Percentiles rank a stretch among this genome's conserved stretches.
phyloP scores from a whole-genome alignment of 495 filamentous ascomycete genomes.

The Emericellopsis terricola region DNA sequence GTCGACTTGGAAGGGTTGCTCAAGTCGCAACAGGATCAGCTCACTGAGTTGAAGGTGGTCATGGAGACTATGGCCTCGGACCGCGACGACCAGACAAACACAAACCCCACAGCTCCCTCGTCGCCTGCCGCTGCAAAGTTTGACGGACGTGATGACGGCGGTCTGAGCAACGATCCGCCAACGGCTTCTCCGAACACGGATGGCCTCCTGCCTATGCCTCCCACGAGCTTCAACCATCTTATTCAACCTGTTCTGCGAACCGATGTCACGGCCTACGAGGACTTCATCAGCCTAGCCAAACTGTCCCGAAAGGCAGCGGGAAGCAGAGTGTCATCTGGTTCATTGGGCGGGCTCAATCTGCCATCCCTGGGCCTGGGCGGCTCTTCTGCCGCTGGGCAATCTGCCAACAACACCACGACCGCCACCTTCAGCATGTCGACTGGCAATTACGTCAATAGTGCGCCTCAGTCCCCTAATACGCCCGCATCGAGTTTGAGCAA shows the following conservation, averaged over 20 bases:
- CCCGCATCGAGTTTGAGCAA: conserved; percentile 26
- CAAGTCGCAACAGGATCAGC: conserved; percentile 79
- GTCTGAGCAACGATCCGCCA: conserved; percentile 20
- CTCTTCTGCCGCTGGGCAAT: conserved; percentile 13
- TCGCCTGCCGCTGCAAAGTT: conserved; percentile 31
- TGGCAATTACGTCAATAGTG: conserved; percentile 9
- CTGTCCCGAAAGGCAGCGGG: conserved; percentile 36
- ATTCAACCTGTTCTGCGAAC: conserved; percentile 66
- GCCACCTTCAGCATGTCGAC: conserved; percentile 7
- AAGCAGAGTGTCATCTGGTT: conserved; percentile 50
- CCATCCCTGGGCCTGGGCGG: conserved; percentile 33
- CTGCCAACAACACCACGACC: conserved; percentile 17
- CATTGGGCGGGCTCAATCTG: conserved; percentile 40
- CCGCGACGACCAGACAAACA: conserved; percentile 45
- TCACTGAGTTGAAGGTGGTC: conserved; percentile 74
- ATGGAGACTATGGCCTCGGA: conserved; percentile 75
- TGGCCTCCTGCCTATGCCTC: conserved; percentile 55
- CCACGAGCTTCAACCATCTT: conserved; percentile 69
- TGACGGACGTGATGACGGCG: conserved; percentile 17
- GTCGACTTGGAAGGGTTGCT: conserved; percentile 59
- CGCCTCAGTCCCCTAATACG: conserved; percentile 32
- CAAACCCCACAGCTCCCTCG: conserved; percentile 50
- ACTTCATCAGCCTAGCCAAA: conserved; percentile 64
- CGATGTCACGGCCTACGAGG: conserved; percentile 63
- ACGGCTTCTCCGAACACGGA: conserved; percentile 28